Evolutionary conservation across 2,329 filamentous ascomycete species (phyloP).

Genomic region (Penicillium thymicola): DNA sequence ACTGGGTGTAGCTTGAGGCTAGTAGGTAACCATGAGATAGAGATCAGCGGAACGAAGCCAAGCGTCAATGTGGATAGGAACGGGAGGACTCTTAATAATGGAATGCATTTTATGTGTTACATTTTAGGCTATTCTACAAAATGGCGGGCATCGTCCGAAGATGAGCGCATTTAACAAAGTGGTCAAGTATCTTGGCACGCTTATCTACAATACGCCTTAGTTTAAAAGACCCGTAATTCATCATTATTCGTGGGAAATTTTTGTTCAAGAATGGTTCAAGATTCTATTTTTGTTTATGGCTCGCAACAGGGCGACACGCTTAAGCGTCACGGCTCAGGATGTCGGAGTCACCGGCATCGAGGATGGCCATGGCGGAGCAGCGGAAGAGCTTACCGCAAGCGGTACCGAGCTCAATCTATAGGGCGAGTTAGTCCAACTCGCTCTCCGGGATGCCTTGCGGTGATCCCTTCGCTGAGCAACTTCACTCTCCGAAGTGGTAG

Average conservation of each 20-base stretch:
- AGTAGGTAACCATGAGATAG: neutral
- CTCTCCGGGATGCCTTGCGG: conserved; percentile 24
- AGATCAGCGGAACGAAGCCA: neutral
- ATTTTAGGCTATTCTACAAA: conserved; percentile 12
- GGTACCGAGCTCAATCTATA: conserved; percentile 95
- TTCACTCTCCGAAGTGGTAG: conserved; percentile 28
- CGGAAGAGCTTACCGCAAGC: conserved; percentile 99
- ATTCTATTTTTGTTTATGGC: conserved; percentile 7
- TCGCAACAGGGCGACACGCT: conserved; percentile 14
- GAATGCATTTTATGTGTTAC: neutral
- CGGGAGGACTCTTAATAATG: neutral
- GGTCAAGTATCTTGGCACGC: neutral
- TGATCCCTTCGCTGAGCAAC: conserved; percentile 29
- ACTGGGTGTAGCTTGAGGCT: neutral
- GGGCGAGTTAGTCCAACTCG: conserved; percentile 21
- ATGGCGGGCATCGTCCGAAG: neutral
- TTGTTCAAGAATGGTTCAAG: conserved; percentile 12
- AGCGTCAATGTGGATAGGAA: neutral
- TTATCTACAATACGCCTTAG: neutral
- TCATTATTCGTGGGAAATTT: neutral
- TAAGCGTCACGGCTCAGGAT: conserved; percentile 59
- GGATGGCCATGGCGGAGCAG: conserved; percentile 94
- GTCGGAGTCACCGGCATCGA: conserved; percentile 97
- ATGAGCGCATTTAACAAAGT: neutral
- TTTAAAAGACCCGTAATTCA: neutral